A percentile compares a stretch with the other conserved stretches of the same genome.
Conservation (phyloP, 257 asterid species). For the Solanum sitiens region DNA sequence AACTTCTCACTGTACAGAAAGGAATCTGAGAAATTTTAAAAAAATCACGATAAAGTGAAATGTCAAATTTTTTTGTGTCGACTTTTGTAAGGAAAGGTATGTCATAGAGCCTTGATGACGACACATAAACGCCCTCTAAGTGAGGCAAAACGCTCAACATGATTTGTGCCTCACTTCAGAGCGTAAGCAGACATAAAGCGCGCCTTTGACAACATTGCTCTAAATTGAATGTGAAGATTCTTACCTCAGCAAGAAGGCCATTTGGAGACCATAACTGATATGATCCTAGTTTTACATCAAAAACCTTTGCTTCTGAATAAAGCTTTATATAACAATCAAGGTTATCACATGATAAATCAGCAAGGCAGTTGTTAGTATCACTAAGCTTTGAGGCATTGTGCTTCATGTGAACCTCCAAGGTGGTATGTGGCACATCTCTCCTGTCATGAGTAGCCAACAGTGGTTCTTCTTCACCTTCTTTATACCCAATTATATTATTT, state of each 20-base stretch:
- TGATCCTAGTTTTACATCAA: slow-evolving; percentile 82
- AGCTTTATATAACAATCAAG: slow-evolving; percentile 70
- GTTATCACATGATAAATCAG: slow-evolving; percentile 89
- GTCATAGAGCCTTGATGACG: not conserved
- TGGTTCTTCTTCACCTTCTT: slow-evolving; percentile 60
- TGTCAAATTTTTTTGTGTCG: not conserved
- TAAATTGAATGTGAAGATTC: slow-evolving; percentile 1
- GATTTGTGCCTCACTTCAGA: not conserved
- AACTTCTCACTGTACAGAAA: not conserved
- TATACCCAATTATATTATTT: slow-evolving; percentile 82
- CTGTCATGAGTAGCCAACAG: slow-evolving; percentile 27
- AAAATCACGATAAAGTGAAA: not conserved
- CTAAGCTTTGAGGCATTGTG: slow-evolving; percentile 91
- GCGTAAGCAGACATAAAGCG: not conserved
- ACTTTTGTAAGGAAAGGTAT: not conserved
- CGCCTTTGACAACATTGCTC: not conserved
- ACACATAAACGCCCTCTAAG: not conserved
- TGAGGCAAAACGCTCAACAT: not conserved
- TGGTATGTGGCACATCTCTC: slow-evolving; percentile 46
- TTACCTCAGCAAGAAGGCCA: slow-evolving; percentile 93
- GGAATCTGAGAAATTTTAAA: not conserved
- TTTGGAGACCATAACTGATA: slow-evolving; percentile 78
- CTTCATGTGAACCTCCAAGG: slow-evolving; percentile 83
- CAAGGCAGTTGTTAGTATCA: slow-evolving; percentile 62
- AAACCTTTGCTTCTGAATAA: slow-evolving; percentile 63